A percentile compares a stretch with the other conserved stretches of the same genome.
Evolutionary conservation across 2,329 filamentous ascomycete genomes (phyloP).

Genomic region (Aureobasidium sp.): DNA sequence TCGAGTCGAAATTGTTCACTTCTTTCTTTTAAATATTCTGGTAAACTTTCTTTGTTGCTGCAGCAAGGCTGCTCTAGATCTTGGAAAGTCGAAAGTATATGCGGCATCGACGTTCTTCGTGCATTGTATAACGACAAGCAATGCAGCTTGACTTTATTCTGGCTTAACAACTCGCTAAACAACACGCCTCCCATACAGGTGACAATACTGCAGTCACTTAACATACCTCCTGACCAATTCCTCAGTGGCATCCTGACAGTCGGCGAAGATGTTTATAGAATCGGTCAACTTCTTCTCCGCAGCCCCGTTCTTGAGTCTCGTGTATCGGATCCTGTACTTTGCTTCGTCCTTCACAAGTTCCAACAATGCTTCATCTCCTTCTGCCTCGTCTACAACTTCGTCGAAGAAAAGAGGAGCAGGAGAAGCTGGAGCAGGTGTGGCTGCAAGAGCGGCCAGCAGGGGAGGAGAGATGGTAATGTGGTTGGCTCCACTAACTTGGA

Average conservation of each 20-base stretch:
- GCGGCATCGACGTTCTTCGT: too few species aligned
- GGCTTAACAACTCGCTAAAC: too few species aligned
- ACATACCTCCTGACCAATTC: neutral
- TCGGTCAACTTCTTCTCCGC: conserved; percentile 13
- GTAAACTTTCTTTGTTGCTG: neutral
- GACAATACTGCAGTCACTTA: neutral
- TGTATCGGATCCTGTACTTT: conserved; percentile 8
- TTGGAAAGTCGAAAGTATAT: neutral
- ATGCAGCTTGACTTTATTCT: too few species aligned
- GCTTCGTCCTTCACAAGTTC: neutral
- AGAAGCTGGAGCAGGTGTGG: neutral
- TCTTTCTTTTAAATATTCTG: neutral
- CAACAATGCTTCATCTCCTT: neutral
- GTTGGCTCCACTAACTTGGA: conserved; percentile 48
- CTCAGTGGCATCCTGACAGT: conserved; percentile 11
- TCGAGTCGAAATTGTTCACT: neutral
- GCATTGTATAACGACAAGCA: too few species aligned
- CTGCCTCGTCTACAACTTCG: neutral
- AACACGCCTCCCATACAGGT: neutral
- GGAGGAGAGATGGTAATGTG: conserved; percentile 52
- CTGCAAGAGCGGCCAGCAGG: conserved; percentile 33
- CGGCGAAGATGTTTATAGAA: conserved; percentile 13
- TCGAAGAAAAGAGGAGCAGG: neutral
- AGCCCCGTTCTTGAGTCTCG: neutral
- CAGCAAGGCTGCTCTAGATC: neutral